Base-by-base conservation (phyloP, 768 basidiomycete genomes). In the Calocera viscosa region DNA sequence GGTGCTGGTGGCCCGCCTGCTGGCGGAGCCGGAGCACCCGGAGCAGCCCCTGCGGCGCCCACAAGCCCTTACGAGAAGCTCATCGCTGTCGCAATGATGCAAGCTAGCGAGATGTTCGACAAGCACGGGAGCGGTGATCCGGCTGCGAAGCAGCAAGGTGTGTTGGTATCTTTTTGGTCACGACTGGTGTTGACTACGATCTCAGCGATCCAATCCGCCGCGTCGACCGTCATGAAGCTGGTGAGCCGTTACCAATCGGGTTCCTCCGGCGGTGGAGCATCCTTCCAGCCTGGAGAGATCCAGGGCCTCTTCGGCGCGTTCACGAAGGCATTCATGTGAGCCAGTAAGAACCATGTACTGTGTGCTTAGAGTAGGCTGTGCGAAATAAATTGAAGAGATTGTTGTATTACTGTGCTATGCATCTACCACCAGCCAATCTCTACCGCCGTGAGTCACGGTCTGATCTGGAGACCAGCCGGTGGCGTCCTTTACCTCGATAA, bases 51-150 rank as follows among this genome's bases (percentile, higher is more conserved):
- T 30, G 26, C 53, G 11, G 26, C 53, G 26, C 53, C 53, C 30
- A 22, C 53, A 2, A 60, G 53, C 53, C 53, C 53, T 28, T 60
- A 60, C 30, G 53, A 60, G 53, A 60, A 60, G 53, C 53, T 60
- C 26, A 60, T 60, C 22, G 53, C 53, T 19, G 53, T 60, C 26
- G 53, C 53, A 10, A 60, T 60, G 53, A 60, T 60, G 53, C 11
- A 60, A 19, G 53, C 53, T 11, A 60, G 53, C 26, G 53, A 60
- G 53, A 2, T 60, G 53, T 60, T 60, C 30, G 53, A 60, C 30
- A 60, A 60, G 30, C 24, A 60, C 30, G 53, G 53, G 16, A 28
- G 26, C 53, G 53, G 53, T 30, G 53, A 60, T 60, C 53, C 53
- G 16, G 53, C 53, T 60, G 53, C 53, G 11, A 60, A 60, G 53